Base-by-base conservation (phyloP, 441 rosid species). In the Adansonia rubrostipa region DNA sequence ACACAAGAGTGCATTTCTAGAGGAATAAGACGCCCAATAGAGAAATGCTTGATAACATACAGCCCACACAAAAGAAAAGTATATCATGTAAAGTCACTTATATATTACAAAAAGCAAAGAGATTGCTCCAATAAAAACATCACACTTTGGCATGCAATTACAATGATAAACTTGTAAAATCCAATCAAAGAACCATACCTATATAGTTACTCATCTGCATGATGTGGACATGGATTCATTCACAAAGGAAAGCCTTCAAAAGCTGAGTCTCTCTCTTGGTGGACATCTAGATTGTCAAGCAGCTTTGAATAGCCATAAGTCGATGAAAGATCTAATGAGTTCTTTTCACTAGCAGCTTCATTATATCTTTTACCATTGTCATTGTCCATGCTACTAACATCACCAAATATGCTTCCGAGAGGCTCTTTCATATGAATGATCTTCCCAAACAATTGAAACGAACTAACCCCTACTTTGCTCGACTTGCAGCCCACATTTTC, bases 371-470 rank as follows among this genome's bases (percentile, higher is more conserved):
- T 89, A 77, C 81, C 82, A 22, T 82, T 88, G 71, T 87, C 92
- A 74, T 87, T 88, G 74, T 86, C 83, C 75, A 79, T 65, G 84
- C 77, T 79, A 68, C 87, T 84, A 76, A 78, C 90, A 80, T 81
- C 85, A 47, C 83, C 89, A 77, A 67, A 83, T 57, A 88, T 86
- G 73, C 89, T 86, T 85, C 86, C 94, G 58, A 77, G 78, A 53
- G 85, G 85, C 80, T 90, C 89, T 66, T 80, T 84, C 80, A 86
- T 81, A 76, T 84, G 88, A 80, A 95, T 95, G 74, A 82, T 79
- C 86, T 91, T 81, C 56, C 98, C 98, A 90, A 95, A 95, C 77
- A 95, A 80, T 82, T 89, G 94, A 84, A 95, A 66, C 51, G 96
- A 87, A 82, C 72, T 80, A 68, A 77, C 73, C 2, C 89, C 86